Evolutionary conservation across 2,329 filamentous ascomycete species (phyloP).

Genomic region (Fusarium piperis): DNA sequence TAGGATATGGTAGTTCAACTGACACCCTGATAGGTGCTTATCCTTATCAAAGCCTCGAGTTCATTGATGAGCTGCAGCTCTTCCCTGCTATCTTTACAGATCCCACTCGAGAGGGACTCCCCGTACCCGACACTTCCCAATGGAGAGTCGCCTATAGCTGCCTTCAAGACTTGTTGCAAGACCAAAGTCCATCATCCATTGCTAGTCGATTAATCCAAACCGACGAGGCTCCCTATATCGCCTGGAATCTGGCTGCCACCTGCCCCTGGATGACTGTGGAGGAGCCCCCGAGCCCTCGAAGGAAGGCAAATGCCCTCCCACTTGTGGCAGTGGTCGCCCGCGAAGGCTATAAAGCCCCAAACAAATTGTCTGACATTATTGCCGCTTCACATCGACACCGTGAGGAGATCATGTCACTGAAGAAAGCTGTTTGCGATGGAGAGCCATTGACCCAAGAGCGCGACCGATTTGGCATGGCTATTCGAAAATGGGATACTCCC

Average conservation of each 20-base stretch:
- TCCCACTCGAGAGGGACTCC: constrained; percentile 63
- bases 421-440: constrained; percentile 61
- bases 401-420: constrained; percentile 69
- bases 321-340: constrained; percentile 64
- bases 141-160: constrained; percentile 74
- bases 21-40: constrained; percentile 58
- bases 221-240: constrained; percentile 72
- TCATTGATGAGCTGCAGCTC: constrained; percentile 73
- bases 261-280: constrained; percentile 73
- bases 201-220: constrained; percentile 67
- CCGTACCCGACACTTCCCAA: constrained; percentile 64
- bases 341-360: constrained; percentile 83
- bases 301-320: constrained; percentile 64
- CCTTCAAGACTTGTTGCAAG: constrained; percentile 61
- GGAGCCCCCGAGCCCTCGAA: constrained; percentile 53
- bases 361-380: constrained; percentile 76
- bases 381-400: constrained; percentile 71
- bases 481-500: constrained; percentile 74
- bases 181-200: constrained; percentile 57
- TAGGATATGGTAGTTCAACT: background rate
- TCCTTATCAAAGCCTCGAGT: constrained; percentile 68
- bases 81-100: constrained; percentile 81
- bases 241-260: constrained; percentile 81
- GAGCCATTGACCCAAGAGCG: constrained; percentile 60
- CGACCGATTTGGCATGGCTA: constrained; percentile 77